Base-by-base conservation (phyloP, 352 stramenopile species). In the Globisporangium okanoganense region DNA sequence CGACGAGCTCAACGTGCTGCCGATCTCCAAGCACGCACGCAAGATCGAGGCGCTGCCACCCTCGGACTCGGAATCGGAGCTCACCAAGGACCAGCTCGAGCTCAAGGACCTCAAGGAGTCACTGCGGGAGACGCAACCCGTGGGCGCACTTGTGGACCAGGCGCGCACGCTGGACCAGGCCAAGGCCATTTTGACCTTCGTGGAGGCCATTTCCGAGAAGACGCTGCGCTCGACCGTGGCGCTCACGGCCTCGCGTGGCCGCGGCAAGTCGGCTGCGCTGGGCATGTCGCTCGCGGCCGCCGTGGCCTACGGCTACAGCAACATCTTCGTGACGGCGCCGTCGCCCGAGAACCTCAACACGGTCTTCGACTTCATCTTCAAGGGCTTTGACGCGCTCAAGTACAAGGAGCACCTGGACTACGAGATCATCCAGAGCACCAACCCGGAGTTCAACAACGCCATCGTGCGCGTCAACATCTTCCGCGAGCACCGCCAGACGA, bases 1-100 rank as follows among this genome's bases (percentile, higher is more conserved):
- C 65, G 98, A 99, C 69, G 97, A 99, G 76, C 85, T 99, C 60
- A 99, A 99, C 78, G 96, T 99, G 56, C 83, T 99, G 53, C 97
- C 97, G 0, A 85, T 99, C 43, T 97, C 87, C 64, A 94, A 95
- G 66, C 82, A 96, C 70, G 88, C 97, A 61, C 82, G 81, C 52
- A 92, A 95, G 63, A 91, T 98, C 67, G 82, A 96, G 65, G 75
- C 87, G 48, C 71, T 97, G 48, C 79, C 84, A 12, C 82, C 82
- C 5, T 71, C 73, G 18, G 75, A 90, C 53, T 41, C 72, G 9
- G 70, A 88, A 4, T 67, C 82, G 48, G 75, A 89, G 31, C 70
- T 88, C 47, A 76, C 72, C 10, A 75, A 83, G 40, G 90, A 97
- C 48, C 78, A 98, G 50, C 56, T 70, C 18, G 96, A 99, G 75